Conservation (phyloP, 1,284 basidiomycete genomes). For the Ceratobasidium sp. region DNA sequence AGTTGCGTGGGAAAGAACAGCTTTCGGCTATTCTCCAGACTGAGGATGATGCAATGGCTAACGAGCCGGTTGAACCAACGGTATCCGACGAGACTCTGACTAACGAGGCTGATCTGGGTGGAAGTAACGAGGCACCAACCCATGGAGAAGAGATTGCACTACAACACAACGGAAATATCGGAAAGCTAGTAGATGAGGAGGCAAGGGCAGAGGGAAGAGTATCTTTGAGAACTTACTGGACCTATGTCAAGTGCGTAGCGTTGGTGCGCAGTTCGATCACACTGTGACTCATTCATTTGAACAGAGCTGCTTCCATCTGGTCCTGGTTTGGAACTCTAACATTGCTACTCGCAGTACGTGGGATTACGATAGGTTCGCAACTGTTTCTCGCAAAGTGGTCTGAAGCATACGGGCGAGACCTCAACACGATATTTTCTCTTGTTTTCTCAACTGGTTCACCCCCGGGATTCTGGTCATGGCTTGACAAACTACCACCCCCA, state of each 20-base stretch:
- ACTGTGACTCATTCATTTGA: background rate
- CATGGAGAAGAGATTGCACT: background rate
- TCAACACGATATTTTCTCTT: constrained; percentile 43
- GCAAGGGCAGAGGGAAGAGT: constrained; percentile 69
- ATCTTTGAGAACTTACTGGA: constrained; percentile 59
- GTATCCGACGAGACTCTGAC: constrained; percentile 16
- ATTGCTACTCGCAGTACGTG: constrained; percentile 60
- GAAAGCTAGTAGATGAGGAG: constrained; percentile 69
- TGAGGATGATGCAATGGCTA: constrained; percentile 46
- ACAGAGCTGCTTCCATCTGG: constrained; percentile 56
- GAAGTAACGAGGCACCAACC: constrained; percentile 23
- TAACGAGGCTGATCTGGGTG: constrained; percentile 40
- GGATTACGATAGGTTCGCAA: constrained; percentile 60
- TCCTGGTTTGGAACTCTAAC: constrained; percentile 62
- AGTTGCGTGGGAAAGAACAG: constrained; percentile 61
- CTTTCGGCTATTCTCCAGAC: constrained; percentile 54
- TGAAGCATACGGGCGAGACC: constrained; percentile 59
- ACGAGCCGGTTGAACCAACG: constrained; percentile 52
- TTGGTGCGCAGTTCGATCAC: background rate
- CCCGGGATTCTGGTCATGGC: constrained; percentile 49
- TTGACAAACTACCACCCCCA: constrained; percentile 61
- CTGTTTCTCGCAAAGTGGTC: constrained; percentile 70
- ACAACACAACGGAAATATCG: constrained; percentile 43
- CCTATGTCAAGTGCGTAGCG: constrained; percentile 54
- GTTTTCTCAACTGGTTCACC: constrained; percentile 46